Evolutionary conservation across 192 early-diverging fungal genomes (phyloP).

Genomic region (Funneliformis geosporum): DNA sequence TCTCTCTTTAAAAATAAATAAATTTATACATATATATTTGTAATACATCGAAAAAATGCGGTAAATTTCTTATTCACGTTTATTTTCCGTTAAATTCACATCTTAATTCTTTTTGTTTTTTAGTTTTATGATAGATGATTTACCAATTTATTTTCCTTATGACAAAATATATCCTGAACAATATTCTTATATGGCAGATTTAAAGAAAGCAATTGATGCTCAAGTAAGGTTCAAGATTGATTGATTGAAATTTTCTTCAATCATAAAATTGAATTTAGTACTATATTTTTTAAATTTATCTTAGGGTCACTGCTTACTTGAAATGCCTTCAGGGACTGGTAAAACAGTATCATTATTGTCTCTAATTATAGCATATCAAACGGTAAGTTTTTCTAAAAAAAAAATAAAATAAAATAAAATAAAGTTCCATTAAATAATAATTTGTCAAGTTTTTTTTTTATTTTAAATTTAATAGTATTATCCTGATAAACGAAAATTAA

Average conservation of each 20-base stretch:
- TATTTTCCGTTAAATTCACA: no score
- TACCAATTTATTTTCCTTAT: constrained; percentile 97
- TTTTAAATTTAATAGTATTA: constrained; percentile 58
- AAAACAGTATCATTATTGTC: constrained; percentile 96
- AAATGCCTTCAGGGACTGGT: constrained; percentile 99
- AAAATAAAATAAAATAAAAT: not conserved
- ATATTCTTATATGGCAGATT: constrained; percentile 95
- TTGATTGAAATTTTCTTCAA: not conserved
- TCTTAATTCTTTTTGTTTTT: not conserved
- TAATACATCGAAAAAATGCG: no score
- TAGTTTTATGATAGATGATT: constrained; percentile 79
- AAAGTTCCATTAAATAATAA: not conserved
- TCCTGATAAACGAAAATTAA: constrained; percentile 90
- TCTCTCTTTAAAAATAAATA: no score
- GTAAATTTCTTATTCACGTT: no score
- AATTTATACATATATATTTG: no score
- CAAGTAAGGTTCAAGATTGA: constrained; percentile 50
- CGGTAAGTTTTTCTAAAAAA: constrained; percentile 50
- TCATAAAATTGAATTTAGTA: not conserved
- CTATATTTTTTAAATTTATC: not conserved
- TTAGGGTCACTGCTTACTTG: constrained; percentile 94
- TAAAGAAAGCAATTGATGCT: constrained; percentile 91
- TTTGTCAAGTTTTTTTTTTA: not conserved
- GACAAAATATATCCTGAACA: constrained; percentile 99
- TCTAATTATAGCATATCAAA: constrained; percentile 94